These are phyloP conservation scores for Fusarium armeniacum DNA, from an alignment of 2,329 filamentous ascomycete genomes.

Conservation along the genomic window DNA sequence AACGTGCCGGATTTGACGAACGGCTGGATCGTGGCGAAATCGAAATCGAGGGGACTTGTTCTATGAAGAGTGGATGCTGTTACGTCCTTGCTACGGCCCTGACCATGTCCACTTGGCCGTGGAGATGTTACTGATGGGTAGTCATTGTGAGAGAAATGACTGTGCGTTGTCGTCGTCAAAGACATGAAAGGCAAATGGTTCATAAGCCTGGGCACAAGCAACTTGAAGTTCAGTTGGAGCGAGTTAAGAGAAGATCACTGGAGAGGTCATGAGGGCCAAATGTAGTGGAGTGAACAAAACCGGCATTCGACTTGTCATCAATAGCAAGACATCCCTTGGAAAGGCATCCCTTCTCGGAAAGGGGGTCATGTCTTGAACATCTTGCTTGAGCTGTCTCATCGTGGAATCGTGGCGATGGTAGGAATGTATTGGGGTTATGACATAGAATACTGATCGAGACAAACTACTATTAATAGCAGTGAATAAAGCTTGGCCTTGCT, in stretches of 20 bases:
- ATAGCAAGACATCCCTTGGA: constrained; percentile 8
- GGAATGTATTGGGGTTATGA: background rate
- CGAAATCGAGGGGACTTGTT: constrained; percentile 32
- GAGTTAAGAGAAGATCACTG: background rate
- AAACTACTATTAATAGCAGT: background rate
- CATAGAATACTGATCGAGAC: background rate
- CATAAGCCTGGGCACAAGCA: background rate
- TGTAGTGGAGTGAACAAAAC: background rate
- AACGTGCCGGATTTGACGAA: constrained; percentile 3
- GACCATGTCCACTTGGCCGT: background rate
- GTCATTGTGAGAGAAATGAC: constrained; percentile 8
- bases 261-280: background rate
- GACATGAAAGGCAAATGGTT: constrained; percentile 8
- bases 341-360: constrained; percentile 13
- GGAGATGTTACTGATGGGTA: background rate
- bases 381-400: background rate
- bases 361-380: constrained; percentile 7
- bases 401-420: constrained; percentile 7
- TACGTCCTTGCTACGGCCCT: constrained; percentile 21
- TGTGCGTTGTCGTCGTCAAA: constrained; percentile 4
- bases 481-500: background rate
- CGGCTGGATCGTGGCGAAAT: constrained; percentile 24
- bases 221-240: background rate
- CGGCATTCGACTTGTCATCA: background rate
- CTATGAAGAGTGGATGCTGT: constrained; percentile 33